phyloP scores from a whole-genome alignment of 2,329 filamentous ascomycete genomes.

The Ceratocystis variospora region DNA sequence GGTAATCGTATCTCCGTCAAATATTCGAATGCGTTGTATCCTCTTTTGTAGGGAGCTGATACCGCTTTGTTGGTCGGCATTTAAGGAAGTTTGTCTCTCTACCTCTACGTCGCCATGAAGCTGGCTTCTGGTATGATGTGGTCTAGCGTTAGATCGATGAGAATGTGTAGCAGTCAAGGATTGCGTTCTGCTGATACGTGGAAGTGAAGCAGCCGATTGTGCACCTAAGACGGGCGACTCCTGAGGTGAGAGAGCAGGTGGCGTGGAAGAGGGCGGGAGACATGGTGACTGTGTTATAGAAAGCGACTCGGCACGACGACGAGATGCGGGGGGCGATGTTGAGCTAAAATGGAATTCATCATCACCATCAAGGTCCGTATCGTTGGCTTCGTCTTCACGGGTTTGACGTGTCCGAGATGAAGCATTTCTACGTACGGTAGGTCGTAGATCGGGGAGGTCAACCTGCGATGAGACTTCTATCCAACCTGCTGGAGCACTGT shows the following conservation, averaged over 20 bases:
- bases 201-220: neutral
- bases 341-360: neutral
- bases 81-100: neutral
- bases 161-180: neutral
- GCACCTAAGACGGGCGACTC: neutral
- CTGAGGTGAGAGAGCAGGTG: neutral
- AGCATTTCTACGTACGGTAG: neutral
- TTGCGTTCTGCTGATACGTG: neutral
- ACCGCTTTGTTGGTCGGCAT: neutral
- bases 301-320: neutral
- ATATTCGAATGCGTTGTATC: neutral
- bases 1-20: slow-evolving; percentile 5
- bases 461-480: slow-evolving; percentile 18
- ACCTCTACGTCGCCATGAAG: neutral
- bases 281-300: neutral
- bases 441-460: slow-evolving; percentile 16
- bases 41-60: neutral
- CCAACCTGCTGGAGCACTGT: slow-evolving; percentile 13
- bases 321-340: neutral
- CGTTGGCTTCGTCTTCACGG: neutral
- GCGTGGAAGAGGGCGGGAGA: neutral
- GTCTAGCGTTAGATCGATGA: neutral
- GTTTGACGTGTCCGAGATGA: neutral
- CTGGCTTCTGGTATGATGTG: neutral
- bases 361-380: neutral